phyloP scores from a whole-genome alignment of 495 filamentous ascomycete genomes.

The Neurospora sp. region DNA sequence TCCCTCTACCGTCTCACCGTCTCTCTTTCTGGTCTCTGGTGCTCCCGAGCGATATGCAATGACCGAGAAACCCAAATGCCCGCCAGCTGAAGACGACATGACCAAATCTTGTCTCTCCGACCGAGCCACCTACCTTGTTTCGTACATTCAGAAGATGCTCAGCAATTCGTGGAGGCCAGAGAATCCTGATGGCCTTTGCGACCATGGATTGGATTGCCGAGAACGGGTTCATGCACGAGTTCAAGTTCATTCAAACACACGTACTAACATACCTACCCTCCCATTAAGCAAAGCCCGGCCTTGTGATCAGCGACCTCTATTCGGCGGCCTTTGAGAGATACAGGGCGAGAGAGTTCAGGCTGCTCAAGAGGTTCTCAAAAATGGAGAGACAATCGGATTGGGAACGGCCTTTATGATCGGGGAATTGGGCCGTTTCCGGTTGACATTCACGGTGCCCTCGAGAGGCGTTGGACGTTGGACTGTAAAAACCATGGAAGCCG shows the following conservation, averaged over 20 bases:
- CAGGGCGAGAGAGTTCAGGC: constrained; percentile 2
- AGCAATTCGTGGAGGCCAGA: too few species aligned
- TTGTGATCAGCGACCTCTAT: constrained; percentile 36
- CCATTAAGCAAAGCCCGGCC: background rate
- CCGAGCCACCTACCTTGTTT: too few species aligned
- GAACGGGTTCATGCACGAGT: constrained; percentile 13
- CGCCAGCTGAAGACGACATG: too few species aligned
- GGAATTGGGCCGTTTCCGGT: constrained; percentile 41
- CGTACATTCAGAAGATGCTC: too few species aligned
- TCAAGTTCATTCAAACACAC: constrained; percentile 12
- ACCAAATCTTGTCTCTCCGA: too few species aligned
- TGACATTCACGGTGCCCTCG: constrained; percentile 36
- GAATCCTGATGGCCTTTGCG: constrained; percentile 2
- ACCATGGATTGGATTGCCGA: constrained; percentile 6
- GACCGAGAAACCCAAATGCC: too few species aligned
- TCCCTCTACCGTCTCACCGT: background rate
- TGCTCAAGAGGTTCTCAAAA: constrained; percentile 27
- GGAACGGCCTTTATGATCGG: constrained; percentile 33
- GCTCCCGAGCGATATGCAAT: background rate
- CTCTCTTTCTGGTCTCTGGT: background rate
- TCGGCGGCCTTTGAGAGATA: constrained; percentile 36
- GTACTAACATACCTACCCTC: background rate
- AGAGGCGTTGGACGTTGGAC: constrained; percentile 25
- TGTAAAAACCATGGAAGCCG: constrained; percentile 12
- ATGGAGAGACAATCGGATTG: constrained; percentile 37